Base-by-base conservation (phyloP, 208 protist species). In the Trypanosoma theileri region DNA sequence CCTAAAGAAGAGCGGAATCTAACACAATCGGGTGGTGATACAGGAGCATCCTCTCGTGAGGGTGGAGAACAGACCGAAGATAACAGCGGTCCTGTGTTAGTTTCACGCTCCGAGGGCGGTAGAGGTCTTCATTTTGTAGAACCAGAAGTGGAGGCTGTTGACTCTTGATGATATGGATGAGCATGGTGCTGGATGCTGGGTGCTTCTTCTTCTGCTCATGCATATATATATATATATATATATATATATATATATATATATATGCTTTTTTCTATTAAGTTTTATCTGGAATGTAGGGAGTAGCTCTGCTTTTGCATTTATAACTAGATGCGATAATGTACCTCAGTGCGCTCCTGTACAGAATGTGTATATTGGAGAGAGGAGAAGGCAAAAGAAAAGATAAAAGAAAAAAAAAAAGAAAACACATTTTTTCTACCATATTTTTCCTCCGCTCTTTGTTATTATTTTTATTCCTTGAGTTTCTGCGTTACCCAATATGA, bases 121-220 rank as follows among this genome's bases (percentile, higher is more conserved):
- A 52, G 21, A 62, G 21, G 28, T 12, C 54, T 35, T 26, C 8
- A 13, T 28, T 55, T 46, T 31, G 17, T 42, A 40, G 61, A 69
- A 35, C 42, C 35, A 7, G 69, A 50, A 22, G 69, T 69, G 1
- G 62, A 28, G 4, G 68, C 64, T 58, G 40, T 59, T 51, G 56
- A 55, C 19, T 61, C 69, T 7, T 75, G 42, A 51, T 26, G 9
- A 2, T 16, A 31, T 11, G 58, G 11, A 3, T 59, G 8, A 21
- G 0, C 21, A 35, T 35, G 28, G 12, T 41, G 1, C 40, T 24
- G 24, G 24, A 24, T 44, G 56, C 40, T 21, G 41, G 12, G 3
- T 28, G 12, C 1, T 60, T 24, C 24, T 13, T 4, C 24, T 60
- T 12, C n/a, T 31, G 40, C 19, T 1, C 9, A 60, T 11, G 28